Base-by-base conservation (phyloP, 441 rosid species). In the Pelargonium australe region DNA sequence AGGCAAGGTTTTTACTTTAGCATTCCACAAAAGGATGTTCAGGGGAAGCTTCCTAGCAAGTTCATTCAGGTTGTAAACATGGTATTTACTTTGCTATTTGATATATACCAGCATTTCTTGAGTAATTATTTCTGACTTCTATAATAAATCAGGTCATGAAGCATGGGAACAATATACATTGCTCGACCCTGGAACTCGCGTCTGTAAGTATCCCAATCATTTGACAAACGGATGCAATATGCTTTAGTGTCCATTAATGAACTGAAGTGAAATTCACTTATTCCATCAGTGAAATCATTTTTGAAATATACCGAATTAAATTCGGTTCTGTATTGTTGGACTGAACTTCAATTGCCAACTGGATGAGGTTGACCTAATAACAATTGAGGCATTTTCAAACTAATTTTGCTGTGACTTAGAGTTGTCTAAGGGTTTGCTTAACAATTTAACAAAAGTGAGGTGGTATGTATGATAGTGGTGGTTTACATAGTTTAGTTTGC, bases 1-100 rank as follows among this genome's bases (percentile, higher is more conserved):
- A 85, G 92, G 80, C 98, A 89, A 76, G 99, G 99, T 20, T 95
- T 95, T 90, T 92, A 88, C 83, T 85, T 92, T 68, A 92, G 99
- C 82, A 87, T 95, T 81, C 89, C 95, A 51, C 88, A 75, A 61
- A 95, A 95, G 81, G 98, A 90, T 64, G 81, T 89, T 71, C 91
- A 85, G 79, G 96, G 96, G 82, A 87, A 84, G 83, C 91, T 92
- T 78, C 97, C 99, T 41, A 85, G 77, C 85, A 92, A 87, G 85
- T 95, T 90, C 80, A 92, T 91, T 77, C 99, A 92, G 97, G 99
- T 95, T 64, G 63, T 47, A 11, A 25, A 67, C 68, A 25, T 43
- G 53, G 58, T 37, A 28, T 45, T 79, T 60, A 69, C 58, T 65
- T 72, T 57, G 64, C 71, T 71, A 63, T 31, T 58, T 63, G 19